Evolutionary conservation across 148 eudicot genomes (phyloP).

Genomic region (Camellia granthamiana): DNA sequence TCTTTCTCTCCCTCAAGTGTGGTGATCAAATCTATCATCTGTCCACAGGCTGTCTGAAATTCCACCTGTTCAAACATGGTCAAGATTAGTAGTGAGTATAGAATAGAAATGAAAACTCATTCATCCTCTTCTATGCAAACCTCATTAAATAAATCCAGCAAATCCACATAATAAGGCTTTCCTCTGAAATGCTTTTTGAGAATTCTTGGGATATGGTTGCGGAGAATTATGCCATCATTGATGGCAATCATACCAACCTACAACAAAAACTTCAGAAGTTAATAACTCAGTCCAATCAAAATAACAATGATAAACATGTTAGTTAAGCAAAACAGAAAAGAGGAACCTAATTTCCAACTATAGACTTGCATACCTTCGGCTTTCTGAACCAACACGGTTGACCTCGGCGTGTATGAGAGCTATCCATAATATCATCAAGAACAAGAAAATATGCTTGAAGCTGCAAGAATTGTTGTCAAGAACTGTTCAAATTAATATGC

Average conservation of each 20-base stretch:
- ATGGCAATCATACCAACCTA: conserved; percentile 95
- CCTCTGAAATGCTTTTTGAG: conserved; percentile 79
- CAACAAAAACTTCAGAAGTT: neutral
- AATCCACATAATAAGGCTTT: conserved; percentile 82
- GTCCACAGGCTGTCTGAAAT: conserved; percentile 91
- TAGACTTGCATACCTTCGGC: conserved; percentile 50
- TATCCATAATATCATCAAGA: conserved; percentile 89
- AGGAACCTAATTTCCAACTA: neutral
- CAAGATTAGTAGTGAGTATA: neutral
- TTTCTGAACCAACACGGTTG: conserved; percentile 88
- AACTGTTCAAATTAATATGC: neutral
- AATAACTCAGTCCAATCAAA: neutral
- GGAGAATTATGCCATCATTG: conserved; percentile 85
- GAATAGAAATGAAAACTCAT: neutral
- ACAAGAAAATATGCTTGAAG: conserved; percentile 93
- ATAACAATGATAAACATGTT: neutral
- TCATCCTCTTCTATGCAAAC: conserved; percentile 25
- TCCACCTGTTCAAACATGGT: conserved; percentile 54
- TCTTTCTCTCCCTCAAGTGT: conserved; percentile 91
- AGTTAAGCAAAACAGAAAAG: neutral
- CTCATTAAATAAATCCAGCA: conserved; percentile 93
- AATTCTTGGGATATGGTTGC: conserved; percentile 85
- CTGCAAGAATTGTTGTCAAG: conserved; percentile 37
- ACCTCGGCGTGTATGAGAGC: conserved; percentile 83
- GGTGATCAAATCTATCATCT: conserved; percentile 95